Evolutionary conservation across 2,329 filamentous ascomycete genomes (phyloP), one percentile per base, ranked within the genome.

Genomic region (Monilinia polystroma): DNA sequence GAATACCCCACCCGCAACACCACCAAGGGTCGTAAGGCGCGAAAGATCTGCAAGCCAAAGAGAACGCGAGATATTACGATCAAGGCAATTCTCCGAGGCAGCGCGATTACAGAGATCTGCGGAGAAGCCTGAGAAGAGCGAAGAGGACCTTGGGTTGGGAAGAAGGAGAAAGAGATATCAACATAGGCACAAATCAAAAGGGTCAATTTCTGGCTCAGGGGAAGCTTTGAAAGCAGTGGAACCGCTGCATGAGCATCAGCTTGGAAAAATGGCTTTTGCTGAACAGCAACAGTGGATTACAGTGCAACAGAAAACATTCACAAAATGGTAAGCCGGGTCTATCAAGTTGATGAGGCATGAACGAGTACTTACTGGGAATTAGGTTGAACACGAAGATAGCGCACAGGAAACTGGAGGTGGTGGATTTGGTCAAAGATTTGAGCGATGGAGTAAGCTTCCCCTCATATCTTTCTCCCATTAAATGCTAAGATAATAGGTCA

Each of bases 221-320:
- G 58, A 74, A 70, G 74, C 72, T 43, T 69, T 75, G 49, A 74
- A 71, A 63, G 73, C 72, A 35, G 63, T 74, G 14, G 74, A 76
- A 67, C 72, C 70, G 67, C 73, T 69, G 70, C 72, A 76, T 75
- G 75, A 76, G 67, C 70, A 73, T 58, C 66, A 69, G 45, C 68
- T 76, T 63, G 70, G 79, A 75, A 88, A 81, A 78, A 89, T 89
- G 87, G 86, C 85, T 67, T 86, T 82, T 77, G 80, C 83, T 71
- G 85, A 87, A 77, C 85, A 89, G 79, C 85, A 88, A 78, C 82
- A 84, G 78, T 90, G 87, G 87, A 84, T 90, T 74, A 87, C 83
- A 76, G 93, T 97, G 80, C 94, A 98, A 83, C 90, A 98, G 80
- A 99, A 98, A 85, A 99, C 95, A 38, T 99, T 99, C 80, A 97